Evolutionary conservation across 2,329 filamentous ascomycete species (phyloP).

Genomic region (Xylaria digitata): DNA sequence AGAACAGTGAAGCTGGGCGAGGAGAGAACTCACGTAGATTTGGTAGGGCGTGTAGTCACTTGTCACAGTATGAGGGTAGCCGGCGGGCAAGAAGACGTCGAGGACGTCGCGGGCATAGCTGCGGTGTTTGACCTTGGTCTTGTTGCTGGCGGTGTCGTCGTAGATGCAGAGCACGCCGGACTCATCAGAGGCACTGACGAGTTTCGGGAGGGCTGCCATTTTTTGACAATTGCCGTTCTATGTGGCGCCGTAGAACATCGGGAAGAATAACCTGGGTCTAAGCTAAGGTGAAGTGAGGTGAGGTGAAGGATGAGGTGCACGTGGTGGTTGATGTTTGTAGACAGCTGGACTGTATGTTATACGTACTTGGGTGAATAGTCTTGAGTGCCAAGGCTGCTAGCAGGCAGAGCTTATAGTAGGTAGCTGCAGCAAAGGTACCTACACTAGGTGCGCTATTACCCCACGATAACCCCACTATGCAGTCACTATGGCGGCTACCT

Average conservation of each 20-base stretch:
- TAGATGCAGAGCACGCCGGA: conserved; percentile 59
- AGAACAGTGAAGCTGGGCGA: neutral
- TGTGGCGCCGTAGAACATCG: neutral
- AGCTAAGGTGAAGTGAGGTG: neutral
- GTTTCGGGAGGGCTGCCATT: conserved; percentile 36
- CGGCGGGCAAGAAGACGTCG: conserved; percentile 84
- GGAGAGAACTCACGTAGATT: conserved; percentile 55
- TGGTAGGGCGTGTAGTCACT: conserved; percentile 83
- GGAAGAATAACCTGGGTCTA: neutral
- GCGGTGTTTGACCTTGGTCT: conserved; percentile 45
- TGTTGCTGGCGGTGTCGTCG: conserved; percentile 58
- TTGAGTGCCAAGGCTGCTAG: neutral
- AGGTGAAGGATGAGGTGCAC: neutral
- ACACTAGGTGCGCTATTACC: neutral
- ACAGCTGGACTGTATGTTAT: no score
- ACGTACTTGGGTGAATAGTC: no score
- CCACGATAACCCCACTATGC: conserved; percentile 25
- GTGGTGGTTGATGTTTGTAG: conserved; percentile 5
- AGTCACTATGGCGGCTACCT: neutral
- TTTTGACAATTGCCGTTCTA: neutral
- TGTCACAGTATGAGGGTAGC: conserved; percentile 89
- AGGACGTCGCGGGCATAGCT: conserved; percentile 57
- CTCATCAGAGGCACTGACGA: conserved; percentile 45
- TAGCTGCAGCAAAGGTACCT: neutral
- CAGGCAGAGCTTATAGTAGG: neutral